Percentiles rank a stretch among this genome's conserved stretches.
These are phyloP conservation scores for Aspergillus diversus DNA, from an alignment of 495 filamentous ascomycete species.

Conservation along the genomic window DNA sequence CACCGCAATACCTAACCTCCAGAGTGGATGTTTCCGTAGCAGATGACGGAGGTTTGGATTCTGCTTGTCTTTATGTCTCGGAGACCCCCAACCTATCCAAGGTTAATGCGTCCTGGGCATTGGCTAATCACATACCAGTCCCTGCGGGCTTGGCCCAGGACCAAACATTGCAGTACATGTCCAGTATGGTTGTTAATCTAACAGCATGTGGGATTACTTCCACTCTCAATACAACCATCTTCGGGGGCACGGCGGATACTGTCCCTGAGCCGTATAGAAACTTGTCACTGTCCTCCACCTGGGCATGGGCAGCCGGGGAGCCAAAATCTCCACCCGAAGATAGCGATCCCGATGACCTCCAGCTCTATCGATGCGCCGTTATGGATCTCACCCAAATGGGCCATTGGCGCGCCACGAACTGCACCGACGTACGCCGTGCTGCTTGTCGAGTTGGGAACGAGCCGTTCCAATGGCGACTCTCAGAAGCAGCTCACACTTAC, in stretches of 20 bases:
- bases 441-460: slow-evolving; percentile 56
- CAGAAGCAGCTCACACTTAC: slow-evolving; percentile 40
- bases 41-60: slow-evolving; percentile 42
- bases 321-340: slow-evolving; percentile 40
- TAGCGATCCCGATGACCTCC: slow-evolving; percentile 26
- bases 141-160: slow-evolving; percentile 35
- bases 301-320: slow-evolving; percentile 63
- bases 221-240: slow-evolving; percentile 57
- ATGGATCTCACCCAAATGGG: slow-evolving; percentile 49
- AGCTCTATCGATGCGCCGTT: slow-evolving; percentile 54
- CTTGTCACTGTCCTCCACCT: slow-evolving; percentile 53
- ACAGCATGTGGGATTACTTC: slow-evolving; percentile 63
- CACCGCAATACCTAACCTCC: slow-evolving; percentile 39
- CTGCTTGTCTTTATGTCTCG: slow-evolving; percentile 56
- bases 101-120: slow-evolving; percentile 63
- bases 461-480: slow-evolving; percentile 61
- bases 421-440: slow-evolving; percentile 48
- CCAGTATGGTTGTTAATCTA: slow-evolving; percentile 42
- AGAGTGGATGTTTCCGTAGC: slow-evolving; percentile 29
- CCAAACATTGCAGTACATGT: slow-evolving; percentile 35
- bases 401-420: slow-evolving; percentile 61
- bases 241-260: slow-evolving; percentile 53
- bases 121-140: slow-evolving; percentile 33
- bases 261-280: slow-evolving; percentile 52
- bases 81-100: slow-evolving; percentile 38